Evolutionary conservation across 306 rosid species (phyloP).

Genomic region (Inga oerstediana): DNA sequence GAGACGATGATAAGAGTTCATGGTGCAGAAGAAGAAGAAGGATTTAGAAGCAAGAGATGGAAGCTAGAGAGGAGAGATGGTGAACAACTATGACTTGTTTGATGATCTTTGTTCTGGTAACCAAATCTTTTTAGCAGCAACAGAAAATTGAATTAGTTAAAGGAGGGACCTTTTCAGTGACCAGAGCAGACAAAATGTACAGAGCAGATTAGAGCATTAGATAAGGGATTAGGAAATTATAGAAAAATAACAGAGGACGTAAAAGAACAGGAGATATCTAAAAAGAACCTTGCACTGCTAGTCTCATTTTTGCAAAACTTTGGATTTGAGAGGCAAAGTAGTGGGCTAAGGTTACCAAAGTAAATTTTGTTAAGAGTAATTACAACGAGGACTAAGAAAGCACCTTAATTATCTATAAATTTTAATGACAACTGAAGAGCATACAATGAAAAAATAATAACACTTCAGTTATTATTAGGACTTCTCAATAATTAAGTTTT

Average conservation of each 20-base stretch:
- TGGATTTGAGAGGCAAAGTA: too few relatives aligned
- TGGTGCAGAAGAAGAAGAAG: conserved; percentile 57
- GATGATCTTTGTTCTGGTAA: conserved; percentile 56
- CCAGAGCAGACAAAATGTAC: conserved; percentile 26
- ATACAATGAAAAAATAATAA: too few relatives aligned
- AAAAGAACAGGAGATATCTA: not conserved
- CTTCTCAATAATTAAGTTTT: too few relatives aligned
- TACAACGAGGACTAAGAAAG: too few relatives aligned
- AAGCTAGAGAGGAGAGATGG: conserved; percentile 50
- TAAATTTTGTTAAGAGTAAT: too few relatives aligned
- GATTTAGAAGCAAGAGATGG: conserved; percentile 32
- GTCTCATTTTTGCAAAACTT: not conserved
- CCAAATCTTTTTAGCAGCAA: conserved; percentile 46
- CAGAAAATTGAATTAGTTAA: not conserved
- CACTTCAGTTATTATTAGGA: too few relatives aligned
- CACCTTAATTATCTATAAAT: too few relatives aligned
- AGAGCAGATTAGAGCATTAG: not conserved
- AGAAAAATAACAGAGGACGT: not conserved
- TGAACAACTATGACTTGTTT: conserved; percentile 48
- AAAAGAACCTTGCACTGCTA: not conserved
- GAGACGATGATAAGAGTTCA: conserved; percentile 37
- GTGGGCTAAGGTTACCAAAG: too few relatives aligned
- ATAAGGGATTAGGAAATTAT: not conserved
- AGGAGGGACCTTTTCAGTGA: not conserved
- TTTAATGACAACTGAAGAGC: too few relatives aligned